Evolutionary conservation across 1,284 basidiomycete genomes (phyloP).

Genomic region (Malassezia nana): DNA sequence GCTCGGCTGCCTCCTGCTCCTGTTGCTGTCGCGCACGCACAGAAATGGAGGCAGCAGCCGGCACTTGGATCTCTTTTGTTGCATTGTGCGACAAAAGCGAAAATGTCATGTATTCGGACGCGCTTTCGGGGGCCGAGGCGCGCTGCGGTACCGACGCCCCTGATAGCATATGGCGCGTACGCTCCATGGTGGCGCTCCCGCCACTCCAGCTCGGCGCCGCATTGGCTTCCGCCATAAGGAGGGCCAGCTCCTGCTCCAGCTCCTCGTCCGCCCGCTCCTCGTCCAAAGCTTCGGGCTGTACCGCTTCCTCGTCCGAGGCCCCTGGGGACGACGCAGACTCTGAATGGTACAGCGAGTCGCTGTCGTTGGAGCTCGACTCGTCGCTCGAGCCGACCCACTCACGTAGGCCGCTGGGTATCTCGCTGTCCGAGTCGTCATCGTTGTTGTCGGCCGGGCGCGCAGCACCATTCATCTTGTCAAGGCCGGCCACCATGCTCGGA

Average conservation of each 20-base stretch:
- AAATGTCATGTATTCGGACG: conserved; percentile 63
- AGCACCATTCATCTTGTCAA: background rate
- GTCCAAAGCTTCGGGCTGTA: conserved; percentile 19
- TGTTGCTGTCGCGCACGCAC: conserved; percentile 38
- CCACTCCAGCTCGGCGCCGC: conserved; percentile 50
- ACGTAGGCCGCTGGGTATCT: background rate
- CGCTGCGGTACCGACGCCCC: background rate
- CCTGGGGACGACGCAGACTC: conserved; percentile 22
- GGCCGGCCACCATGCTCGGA: background rate
- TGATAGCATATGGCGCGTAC: conserved; percentile 2
- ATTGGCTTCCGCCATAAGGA: conserved; percentile 65
- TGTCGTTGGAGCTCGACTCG: background rate
- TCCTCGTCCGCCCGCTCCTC: conserved; percentile 76
- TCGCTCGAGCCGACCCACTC: background rate
- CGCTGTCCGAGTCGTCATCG: conserved; percentile 9
- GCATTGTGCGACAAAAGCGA: conserved; percentile 84
- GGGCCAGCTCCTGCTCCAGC: conserved; percentile 88
- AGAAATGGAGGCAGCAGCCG: conserved; percentile 33
- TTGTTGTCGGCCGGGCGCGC: conserved; percentile 6
- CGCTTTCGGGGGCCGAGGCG: background rate
- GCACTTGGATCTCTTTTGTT: conserved; percentile 35
- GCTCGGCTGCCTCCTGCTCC: conserved; percentile 34
- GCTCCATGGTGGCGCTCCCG: background rate
- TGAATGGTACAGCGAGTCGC: background rate
- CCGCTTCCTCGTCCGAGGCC: conserved; percentile 13